Percentiles rank a stretch among this genome's conserved stretches.
Conservation (phyloP, 2,329 filamentous ascomycete species). For the Pseudomassariella vexata region DNA sequence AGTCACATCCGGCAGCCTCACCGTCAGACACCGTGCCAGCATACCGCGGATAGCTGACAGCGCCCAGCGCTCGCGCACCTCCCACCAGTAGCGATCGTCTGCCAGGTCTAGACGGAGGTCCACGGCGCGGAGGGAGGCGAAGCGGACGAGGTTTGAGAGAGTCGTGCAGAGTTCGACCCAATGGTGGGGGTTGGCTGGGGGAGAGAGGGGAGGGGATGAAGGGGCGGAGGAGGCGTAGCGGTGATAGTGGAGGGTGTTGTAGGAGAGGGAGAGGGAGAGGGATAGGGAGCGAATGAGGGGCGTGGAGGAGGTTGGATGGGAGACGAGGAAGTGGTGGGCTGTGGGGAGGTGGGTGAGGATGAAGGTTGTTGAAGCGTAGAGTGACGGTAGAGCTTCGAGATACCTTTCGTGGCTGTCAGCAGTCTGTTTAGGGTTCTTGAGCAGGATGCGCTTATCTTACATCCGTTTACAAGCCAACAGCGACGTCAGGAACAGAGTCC, state of each 20-base stretch:
- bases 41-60: conserved; percentile 13
- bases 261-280: conserved; percentile 14
- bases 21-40: conserved; percentile 10
- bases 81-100: conserved; percentile 12
- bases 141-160: conserved; percentile 15
- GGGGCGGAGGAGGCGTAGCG: background rate
- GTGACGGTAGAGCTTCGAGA: conserved; percentile 10
- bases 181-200: conserved; percentile 1
- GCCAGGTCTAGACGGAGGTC: conserved; percentile 13
- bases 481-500: conserved; percentile 11
- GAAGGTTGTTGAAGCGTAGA: conserved; percentile 13
- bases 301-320: conserved; percentile 4
- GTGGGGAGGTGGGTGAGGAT: conserved; percentile 13
- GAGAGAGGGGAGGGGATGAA: background rate
- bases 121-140: conserved; percentile 11
- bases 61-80: conserved; percentile 18
- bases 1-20: conserved; percentile 14
- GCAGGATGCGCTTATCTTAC: conserved; percentile 9
- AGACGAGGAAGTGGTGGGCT: conserved; percentile 11
- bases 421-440: too few species aligned
- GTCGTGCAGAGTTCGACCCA: conserved; percentile 14
- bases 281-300: conserved; percentile 10
- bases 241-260: conserved; percentile 13
- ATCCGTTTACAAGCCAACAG: conserved; percentile 14
- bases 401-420: too few species aligned